These are phyloP conservation scores for Quercus robur DNA, from an alignment of 306 rosid species.

Conservation along the genomic window DNA sequence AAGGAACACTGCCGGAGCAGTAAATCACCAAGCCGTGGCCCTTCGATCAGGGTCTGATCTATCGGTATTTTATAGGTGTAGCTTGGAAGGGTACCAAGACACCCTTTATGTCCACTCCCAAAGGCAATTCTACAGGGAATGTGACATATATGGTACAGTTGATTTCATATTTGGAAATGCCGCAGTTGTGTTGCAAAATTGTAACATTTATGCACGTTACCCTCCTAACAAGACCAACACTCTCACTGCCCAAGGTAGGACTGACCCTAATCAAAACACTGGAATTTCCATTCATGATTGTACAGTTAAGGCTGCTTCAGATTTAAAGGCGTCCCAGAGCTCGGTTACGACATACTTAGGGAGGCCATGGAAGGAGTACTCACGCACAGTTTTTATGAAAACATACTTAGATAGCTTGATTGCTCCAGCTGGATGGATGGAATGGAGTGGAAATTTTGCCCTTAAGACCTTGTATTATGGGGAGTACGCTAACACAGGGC, in stretches of 20 bases:
- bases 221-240: constrained; percentile 66
- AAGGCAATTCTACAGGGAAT: constrained; percentile 71
- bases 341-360: constrained; percentile 52
- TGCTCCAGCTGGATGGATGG: constrained; percentile 67
- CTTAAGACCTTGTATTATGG: constrained; percentile 61
- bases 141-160: constrained; percentile 79
- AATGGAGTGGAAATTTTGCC: constrained; percentile 70
- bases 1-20: constrained; percentile 77
- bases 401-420: constrained; percentile 53
- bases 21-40: constrained; percentile 87
- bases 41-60: constrained; percentile 78
- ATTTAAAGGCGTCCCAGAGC: constrained; percentile 11
- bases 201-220: constrained; percentile 54
- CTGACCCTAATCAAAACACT: constrained; percentile 73
- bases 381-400: constrained; percentile 65
- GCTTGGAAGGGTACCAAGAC: constrained; percentile 83
- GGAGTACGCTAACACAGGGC: constrained; percentile 61
- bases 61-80: constrained; percentile 63
- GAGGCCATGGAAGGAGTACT: constrained; percentile 65
- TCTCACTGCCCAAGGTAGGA: constrained; percentile 63
- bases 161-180: constrained; percentile 87
- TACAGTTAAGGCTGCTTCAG: constrained; percentile 44
- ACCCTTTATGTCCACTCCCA: constrained; percentile 67
- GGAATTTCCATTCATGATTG: constrained; percentile 68
- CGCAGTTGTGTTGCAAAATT: constrained; percentile 67